phyloP scores from a whole-genome alignment of 495 filamentous ascomycete species.

The Cudoniella acicularis region DNA sequence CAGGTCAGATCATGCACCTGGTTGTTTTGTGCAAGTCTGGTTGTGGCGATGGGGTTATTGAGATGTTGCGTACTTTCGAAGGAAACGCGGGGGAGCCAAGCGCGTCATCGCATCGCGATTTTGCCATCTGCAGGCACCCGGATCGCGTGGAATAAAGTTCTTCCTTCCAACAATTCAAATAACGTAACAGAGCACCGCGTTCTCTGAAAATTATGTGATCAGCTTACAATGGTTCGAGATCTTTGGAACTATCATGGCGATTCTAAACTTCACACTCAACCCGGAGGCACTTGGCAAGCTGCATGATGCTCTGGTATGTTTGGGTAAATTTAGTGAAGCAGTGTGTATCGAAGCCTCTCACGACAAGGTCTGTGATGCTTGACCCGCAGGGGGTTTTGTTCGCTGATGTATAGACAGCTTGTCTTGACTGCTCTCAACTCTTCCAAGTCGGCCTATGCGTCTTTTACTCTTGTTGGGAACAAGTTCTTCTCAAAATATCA shows the following conservation, averaged over 20 bases:
- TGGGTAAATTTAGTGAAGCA: slow-evolving; percentile 88
- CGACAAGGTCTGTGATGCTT: slow-evolving; percentile 53
- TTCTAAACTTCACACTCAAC: slow-evolving; percentile 73
- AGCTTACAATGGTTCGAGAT: background rate
- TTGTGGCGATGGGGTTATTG: too few relatives aligned
- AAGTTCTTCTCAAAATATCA: slow-evolving; percentile 82
- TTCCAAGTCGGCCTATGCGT: slow-evolving; percentile 90
- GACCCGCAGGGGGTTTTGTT: background rate
- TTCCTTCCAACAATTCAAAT: background rate
- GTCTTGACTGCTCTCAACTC: slow-evolving; percentile 80
- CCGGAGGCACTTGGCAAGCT: slow-evolving; percentile 70
- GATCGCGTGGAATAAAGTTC: background rate
- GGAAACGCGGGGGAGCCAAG: too few relatives aligned
- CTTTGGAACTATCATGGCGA: slow-evolving; percentile 47
- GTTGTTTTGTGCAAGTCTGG: too few relatives aligned
- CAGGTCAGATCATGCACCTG: too few relatives aligned
- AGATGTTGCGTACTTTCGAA: too few relatives aligned
- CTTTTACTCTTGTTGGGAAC: slow-evolving; percentile 66
- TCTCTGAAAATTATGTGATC: background rate
- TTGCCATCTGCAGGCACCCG: too few relatives aligned
- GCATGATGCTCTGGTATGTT: slow-evolving; percentile 80
- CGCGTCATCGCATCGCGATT: too few relatives aligned
- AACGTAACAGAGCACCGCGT: slow-evolving; percentile 1
- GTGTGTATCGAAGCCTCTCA: slow-evolving; percentile 80
- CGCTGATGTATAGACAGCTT: slow-evolving; percentile 50